Evolutionary conservation across 495 filamentous ascomycete species (phyloP).

Genomic region (Trichoderma reesei): DNA sequence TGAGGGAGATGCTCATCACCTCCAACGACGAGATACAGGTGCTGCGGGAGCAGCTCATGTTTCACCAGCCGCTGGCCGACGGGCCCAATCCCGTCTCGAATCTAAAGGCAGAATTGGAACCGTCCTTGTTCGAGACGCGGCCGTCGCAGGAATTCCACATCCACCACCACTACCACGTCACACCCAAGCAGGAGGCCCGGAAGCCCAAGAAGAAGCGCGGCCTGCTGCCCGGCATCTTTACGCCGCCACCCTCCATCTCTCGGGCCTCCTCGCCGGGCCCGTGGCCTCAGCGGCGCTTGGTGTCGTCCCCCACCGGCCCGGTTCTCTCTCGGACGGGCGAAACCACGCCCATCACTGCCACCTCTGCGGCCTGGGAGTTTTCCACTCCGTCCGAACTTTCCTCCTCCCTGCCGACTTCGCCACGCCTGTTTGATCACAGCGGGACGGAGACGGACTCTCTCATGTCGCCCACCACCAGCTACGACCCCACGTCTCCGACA

Average conservation of each 20-base stretch:
- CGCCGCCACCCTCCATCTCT: slow-evolving; percentile 34
- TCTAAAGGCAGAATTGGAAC: slow-evolving; percentile 59
- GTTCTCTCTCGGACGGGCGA: not conserved
- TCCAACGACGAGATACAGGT: slow-evolving; percentile 92
- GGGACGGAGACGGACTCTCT: slow-evolving; percentile 53
- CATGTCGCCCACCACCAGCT: slow-evolving; percentile 62
- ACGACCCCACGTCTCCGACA: slow-evolving; percentile 48
- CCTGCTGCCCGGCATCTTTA: slow-evolving; percentile 47
- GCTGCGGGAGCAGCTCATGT: slow-evolving; percentile 71
- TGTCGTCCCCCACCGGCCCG: not conserved
- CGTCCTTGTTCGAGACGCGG: slow-evolving; percentile 24
- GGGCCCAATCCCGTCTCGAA: slow-evolving; percentile 37
- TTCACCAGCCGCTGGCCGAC: slow-evolving; percentile 56
- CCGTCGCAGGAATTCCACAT: slow-evolving; percentile 73
- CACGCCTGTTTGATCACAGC: slow-evolving; percentile 65
- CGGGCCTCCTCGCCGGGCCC: slow-evolving; percentile 18
- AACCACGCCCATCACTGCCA: slow-evolving; percentile 17
- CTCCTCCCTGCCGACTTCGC: slow-evolving; percentile 75
- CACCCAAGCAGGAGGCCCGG: slow-evolving; percentile 51
- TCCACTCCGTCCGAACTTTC: slow-evolving; percentile 47
- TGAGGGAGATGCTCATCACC: slow-evolving; percentile 80
- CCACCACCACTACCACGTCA: slow-evolving; percentile 82
- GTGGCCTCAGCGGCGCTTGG: slow-evolving; percentile 16
- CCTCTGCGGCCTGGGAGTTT: slow-evolving; percentile 32
- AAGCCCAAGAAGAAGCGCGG: slow-evolving; percentile 64